These are phyloP conservation scores for Arabis hirsuta DNA, from an alignment of 345 rosid species.

Conservation along the genomic window DNA sequence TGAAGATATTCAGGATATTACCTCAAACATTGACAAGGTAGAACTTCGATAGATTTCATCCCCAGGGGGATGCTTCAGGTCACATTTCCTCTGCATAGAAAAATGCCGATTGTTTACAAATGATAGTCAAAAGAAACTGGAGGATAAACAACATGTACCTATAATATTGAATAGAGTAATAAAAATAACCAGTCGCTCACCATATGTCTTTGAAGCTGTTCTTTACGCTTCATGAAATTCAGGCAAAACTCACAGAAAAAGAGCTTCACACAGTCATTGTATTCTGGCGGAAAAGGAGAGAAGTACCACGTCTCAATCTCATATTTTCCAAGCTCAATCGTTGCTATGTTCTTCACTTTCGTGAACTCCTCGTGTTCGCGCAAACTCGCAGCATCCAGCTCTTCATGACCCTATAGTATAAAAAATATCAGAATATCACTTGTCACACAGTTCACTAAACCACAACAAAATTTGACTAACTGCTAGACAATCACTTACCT, in stretches of 20 bases:
- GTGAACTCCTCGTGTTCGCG: constrained; percentile 99
- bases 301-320: constrained; percentile 99
- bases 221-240: constrained; percentile 98
- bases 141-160: background rate
- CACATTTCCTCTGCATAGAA: constrained; percentile 80
- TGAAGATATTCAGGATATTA: constrained; percentile 28
- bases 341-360: constrained; percentile 96
- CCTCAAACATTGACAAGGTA: constrained; percentile 99
- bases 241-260: constrained; percentile 99
- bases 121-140: background rate
- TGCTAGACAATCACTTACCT: constrained; percentile 51
- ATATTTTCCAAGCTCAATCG: constrained; percentile 97
- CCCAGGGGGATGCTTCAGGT: constrained; percentile 98
- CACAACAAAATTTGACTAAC: background rate
- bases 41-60: constrained; percentile 98
- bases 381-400: constrained; percentile 99
- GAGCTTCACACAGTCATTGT: constrained; percentile 90
- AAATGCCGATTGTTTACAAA: background rate
- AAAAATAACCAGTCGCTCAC: constrained; percentile 51
- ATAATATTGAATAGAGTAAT: background rate
- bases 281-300: constrained; percentile 99
- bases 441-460: constrained; percentile 2
- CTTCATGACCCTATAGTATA: constrained; percentile 85
- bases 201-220: constrained; percentile 99
- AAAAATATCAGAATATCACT: background rate